Conservation (phyloP, 73 alveolate genomes). For the Paramecium biaurelia region DNA sequence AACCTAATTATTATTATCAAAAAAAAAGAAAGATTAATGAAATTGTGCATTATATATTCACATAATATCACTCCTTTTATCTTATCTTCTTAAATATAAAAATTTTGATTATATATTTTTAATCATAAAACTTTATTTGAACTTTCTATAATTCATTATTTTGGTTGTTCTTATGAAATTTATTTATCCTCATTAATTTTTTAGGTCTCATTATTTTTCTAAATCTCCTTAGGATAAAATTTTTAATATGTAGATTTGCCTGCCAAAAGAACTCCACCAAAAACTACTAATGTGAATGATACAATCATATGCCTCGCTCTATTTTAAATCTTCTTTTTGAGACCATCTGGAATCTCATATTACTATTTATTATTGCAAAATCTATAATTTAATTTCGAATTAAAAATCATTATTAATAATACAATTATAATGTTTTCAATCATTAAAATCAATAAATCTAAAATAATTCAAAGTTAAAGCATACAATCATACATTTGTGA, state of each 20-base stretch:
- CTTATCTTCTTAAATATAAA: neutral
- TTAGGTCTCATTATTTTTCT: neutral
- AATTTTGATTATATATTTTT: neutral
- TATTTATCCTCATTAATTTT: neutral
- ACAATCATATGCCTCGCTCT: neutral
- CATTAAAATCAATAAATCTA: neutral
- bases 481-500: neutral
- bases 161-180: neutral
- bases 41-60: too few species aligned
- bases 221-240: neutral
- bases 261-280: neutral
- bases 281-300: neutral
- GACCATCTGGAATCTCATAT: neutral
- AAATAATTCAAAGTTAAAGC: neutral
- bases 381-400: neutral
- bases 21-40: too few species aligned
- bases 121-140: neutral
- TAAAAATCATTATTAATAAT: neutral
- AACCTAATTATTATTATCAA: too few species aligned
- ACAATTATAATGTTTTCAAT: neutral
- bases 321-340: neutral
- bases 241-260: neutral
- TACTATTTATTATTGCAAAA: neutral
- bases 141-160: neutral
- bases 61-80: conserved; percentile 55